Conservation (phyloP, 768 basidiomycete genomes). For the Auricularia cornea region DNA sequence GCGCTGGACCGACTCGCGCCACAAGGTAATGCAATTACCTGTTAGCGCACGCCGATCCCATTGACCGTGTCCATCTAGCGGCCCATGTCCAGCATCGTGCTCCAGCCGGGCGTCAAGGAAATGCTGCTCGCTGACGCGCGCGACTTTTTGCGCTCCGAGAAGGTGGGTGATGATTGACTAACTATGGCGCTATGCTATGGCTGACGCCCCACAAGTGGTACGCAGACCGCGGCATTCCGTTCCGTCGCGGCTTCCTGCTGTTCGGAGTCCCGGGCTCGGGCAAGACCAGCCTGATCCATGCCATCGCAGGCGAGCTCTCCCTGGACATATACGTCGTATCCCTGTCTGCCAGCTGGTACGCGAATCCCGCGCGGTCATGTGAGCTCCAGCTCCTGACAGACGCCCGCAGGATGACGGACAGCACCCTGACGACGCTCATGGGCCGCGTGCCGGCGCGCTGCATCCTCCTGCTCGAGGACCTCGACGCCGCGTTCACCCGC, state of each 20-base stretch:
- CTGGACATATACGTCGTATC: conserved; percentile 91
- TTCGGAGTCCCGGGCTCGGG: conserved; percentile 82
- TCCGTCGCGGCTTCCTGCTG: conserved; percentile 79
- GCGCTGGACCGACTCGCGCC: conserved; percentile 80
- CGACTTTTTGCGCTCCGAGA: conserved; percentile 78
- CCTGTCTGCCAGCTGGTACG: conserved; percentile 35
- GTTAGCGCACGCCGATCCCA: conserved; percentile 70
- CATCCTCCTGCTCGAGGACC: conserved; percentile 83
- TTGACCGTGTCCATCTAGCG: conserved; percentile 32
- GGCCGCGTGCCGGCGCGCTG: conserved; percentile 77
- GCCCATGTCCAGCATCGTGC: conserved; percentile 79
- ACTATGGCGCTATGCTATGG: not conserved
- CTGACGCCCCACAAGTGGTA: conserved; percentile 54
- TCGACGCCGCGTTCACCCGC: conserved; percentile 82
- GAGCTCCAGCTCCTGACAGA: not conserved
- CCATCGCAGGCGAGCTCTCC: conserved; percentile 80
- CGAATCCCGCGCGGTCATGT: not conserved
- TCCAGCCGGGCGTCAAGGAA: conserved; percentile 84
- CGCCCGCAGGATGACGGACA: conserved; percentile 46
- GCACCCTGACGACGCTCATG: conserved; percentile 75
- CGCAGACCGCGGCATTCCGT: conserved; percentile 87
- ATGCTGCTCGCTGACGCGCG: conserved; percentile 75
- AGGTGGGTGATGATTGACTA: conserved; percentile 16
- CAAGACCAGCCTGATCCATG: conserved; percentile 75
- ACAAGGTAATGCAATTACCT: conserved; percentile 70